A percentile compares a stretch with the other conserved stretches of the same genome.
Evolutionary conservation across 2,329 filamentous ascomycete species (phyloP).

Genomic region (Zymoseptoria pseudotritici): DNA sequence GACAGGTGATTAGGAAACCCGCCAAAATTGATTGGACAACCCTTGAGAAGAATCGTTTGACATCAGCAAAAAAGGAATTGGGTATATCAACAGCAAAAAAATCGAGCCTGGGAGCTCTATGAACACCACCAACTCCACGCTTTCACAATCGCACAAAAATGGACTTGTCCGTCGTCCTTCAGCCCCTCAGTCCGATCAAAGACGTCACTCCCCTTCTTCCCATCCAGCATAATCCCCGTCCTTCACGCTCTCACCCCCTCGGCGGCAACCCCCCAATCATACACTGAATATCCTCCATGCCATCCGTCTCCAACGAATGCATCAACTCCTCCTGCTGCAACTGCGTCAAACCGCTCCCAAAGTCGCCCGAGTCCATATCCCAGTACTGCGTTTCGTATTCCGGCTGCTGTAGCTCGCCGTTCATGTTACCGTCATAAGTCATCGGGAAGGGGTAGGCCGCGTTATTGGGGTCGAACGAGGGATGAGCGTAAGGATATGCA

Average conservation of each 20-base stretch:
- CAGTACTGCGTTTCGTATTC: conserved; percentile 20
- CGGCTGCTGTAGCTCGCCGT: conserved; percentile 6
- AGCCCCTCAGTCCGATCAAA: too few species aligned
- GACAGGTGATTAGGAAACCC: too few species aligned
- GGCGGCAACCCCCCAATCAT: conserved; percentile 21
- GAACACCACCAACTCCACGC: too few species aligned
- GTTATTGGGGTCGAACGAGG: conserved; percentile 21
- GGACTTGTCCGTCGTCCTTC: too few species aligned
- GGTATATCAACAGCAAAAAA: too few species aligned
- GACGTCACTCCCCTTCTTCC: too few species aligned
- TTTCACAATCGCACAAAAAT: too few species aligned
- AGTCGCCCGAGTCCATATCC: conserved; percentile 24
- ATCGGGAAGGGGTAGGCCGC: conserved; percentile 21
- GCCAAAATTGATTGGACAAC: too few species aligned
- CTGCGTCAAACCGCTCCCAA: conserved; percentile 28
- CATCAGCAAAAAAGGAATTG: too few species aligned
- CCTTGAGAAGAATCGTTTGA: too few species aligned
- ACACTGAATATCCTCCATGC: conserved; percentile 32
- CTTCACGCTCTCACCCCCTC: neutral
- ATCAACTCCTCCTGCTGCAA: conserved; percentile 32
- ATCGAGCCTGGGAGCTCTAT: too few species aligned
- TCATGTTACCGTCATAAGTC: conserved; percentile 6
- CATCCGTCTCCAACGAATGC: conserved; percentile 31
- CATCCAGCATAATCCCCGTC: neutral
- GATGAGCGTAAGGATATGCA: conserved; percentile 14